Evolutionary conservation across 495 filamentous ascomycete genomes (phyloP).

Genomic region (Daldinia decipiens): DNA sequence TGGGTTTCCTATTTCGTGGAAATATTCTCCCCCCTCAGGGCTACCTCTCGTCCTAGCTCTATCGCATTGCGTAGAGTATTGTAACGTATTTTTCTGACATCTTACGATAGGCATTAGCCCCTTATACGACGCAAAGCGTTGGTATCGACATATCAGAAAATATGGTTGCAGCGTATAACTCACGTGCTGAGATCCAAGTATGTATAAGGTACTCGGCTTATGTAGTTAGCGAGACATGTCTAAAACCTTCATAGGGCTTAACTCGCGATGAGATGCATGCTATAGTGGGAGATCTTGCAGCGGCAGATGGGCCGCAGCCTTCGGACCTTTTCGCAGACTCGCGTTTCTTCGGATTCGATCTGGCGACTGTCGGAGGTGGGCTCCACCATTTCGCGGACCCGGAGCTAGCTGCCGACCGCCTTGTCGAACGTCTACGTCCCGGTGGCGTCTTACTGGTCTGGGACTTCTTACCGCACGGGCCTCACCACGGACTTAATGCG

Average conservation of each 20-base stretch:
- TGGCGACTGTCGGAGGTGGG: conserved; percentile 71
- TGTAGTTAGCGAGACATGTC: background rate
- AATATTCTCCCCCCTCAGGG: background rate
- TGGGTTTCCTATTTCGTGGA: conserved; percentile 44
- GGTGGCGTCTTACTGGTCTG: conserved; percentile 73
- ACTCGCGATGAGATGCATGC: conserved; percentile 62
- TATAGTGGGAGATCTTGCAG: conserved; percentile 68
- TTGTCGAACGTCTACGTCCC: conserved; percentile 68
- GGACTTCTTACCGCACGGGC: conserved; percentile 67
- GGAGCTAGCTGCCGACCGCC: conserved; percentile 61
- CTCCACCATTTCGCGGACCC: conserved; percentile 80
- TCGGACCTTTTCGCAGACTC: conserved; percentile 53
- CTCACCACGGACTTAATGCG: conserved; percentile 49
- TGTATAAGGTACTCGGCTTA: conserved; percentile 10
- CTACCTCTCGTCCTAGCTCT: background rate
- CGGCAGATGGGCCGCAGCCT: conserved; percentile 50
- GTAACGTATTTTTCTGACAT: conserved; percentile 11
- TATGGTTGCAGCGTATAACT: conserved; percentile 71
- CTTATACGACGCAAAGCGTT: conserved; percentile 67
- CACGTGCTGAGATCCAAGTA: conserved; percentile 56
- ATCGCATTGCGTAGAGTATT: background rate
- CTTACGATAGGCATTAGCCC: conserved; percentile 61
- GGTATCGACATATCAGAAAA: conserved; percentile 75
- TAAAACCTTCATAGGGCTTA: conserved; percentile 55
- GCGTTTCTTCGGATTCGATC: conserved; percentile 68